Conservation (phyloP, 352 stramenopile genomes). For the Phytopythium delawarense region DNA sequence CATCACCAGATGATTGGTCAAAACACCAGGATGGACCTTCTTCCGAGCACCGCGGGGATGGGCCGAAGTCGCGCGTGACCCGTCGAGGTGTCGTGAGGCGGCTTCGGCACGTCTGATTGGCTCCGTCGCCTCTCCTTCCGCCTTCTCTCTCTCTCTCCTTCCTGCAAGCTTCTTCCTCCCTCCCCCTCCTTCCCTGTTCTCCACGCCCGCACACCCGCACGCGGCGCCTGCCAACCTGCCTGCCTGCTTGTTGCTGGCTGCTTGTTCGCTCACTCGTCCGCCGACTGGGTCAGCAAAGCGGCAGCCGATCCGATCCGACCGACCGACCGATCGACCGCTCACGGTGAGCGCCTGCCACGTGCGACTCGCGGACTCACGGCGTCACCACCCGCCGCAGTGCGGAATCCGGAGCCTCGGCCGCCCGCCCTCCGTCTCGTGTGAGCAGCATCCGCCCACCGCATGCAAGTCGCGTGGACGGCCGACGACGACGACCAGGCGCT, state of each 20-base stretch:
- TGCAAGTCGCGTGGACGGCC: background rate
- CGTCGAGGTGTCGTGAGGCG: slow-evolving; percentile 6
- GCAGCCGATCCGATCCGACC: too few relatives aligned
- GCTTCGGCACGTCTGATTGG: slow-evolving; percentile 2
- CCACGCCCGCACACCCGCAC: background rate
- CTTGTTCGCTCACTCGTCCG: background rate
- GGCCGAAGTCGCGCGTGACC: slow-evolving; percentile 5
- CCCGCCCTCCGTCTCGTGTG: too few relatives aligned
- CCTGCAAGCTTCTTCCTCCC: slow-evolving; percentile 4
- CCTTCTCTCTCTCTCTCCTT: slow-evolving; percentile 1
- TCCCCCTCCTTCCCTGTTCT: background rate
- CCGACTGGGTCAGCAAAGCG: too few relatives aligned
- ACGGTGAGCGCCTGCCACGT: too few relatives aligned
- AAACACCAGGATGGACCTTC: slow-evolving; percentile 12
- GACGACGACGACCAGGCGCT: background rate
- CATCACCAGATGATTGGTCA: background rate
- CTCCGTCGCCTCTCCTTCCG: background rate
- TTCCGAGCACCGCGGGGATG: slow-evolving; percentile 1
- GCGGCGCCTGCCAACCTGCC: too few relatives aligned
- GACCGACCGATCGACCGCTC: too few relatives aligned
- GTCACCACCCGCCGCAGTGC: background rate
- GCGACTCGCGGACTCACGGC: too few relatives aligned
- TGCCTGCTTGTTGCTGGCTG: too few relatives aligned
- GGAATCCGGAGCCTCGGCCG: background rate
- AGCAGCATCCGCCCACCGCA: background rate